Evolutionary conservation across 1,139 yeast species (phyloP), one percentile per base, ranked within the genome.

Genomic region (Yamadazyma blattariae): DNA sequence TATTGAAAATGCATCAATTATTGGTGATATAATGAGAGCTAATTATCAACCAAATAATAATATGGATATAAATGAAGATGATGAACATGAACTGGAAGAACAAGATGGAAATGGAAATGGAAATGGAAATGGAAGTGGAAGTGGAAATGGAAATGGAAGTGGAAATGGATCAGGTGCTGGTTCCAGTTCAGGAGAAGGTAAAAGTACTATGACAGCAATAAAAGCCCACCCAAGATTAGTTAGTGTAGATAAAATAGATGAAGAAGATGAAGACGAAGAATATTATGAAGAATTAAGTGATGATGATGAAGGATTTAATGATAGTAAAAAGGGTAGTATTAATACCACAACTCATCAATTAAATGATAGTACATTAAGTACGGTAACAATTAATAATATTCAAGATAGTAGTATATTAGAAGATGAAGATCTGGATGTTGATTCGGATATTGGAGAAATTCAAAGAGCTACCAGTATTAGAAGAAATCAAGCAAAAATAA

Each of bases 201-300:
- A 18, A 27, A 48, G 47, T 12, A 77, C 82, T 30, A 79, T 77
- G 52, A 80, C 86, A 0, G 90, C 90, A 4, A 79, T 82, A 37
- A 74, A 78, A 46, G 90, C 83, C 2, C 82, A 74, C 47, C 89
- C 92, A 1, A 65, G 74, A 42, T 62, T 83, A 44, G 82, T 84
- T 19, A 72, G 75, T 35, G 77, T 81, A 12, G 74, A 67, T 29
- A 64, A 71, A 39, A 74, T 74, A 38, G 72, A 65, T 23, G 79
- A 33, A 48, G 75, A 67, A 35, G 72, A 73, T 27, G 79, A 67
- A 45, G 76, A 69, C 18, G 64, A 58, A 21, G 29, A 25, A 7
- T 12, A 18, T 16, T 60, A 59, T 9, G 59, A 55, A 9, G 59
- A 55, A 8, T 54, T 50, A 4, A 52, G 44, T 29, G 47, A 41